A percentile compares a stretch with the other conserved stretches of the same genome.
phyloP scores from a whole-genome alignment of 306 rosid genomes.

The Gleditsia sinensis region DNA sequence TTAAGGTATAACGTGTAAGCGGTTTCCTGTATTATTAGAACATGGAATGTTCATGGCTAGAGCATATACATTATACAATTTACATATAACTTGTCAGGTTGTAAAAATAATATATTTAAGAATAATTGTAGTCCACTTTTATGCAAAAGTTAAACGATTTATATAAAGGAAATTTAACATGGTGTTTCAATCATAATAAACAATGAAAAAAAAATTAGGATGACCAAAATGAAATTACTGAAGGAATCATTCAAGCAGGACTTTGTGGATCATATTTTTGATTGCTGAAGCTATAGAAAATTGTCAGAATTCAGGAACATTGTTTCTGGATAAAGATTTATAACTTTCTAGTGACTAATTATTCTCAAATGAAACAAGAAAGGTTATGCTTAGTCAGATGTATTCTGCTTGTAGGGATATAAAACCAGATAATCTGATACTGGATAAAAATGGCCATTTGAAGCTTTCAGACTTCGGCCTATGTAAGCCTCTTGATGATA shows the following conservation, averaged over 20 bases:
- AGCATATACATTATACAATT: conserved; percentile 12
- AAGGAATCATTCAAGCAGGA: background rate
- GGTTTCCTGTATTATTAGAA: conserved; percentile 10
- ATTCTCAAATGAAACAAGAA: conserved; percentile 18
- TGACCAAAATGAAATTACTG: conserved; percentile 2
- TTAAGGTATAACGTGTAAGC: background rate
- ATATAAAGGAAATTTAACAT: conserved; percentile 8
- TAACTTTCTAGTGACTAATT: conserved; percentile 16
- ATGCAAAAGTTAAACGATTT: conserved; percentile 21
- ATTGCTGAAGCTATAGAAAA: background rate
- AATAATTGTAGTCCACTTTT: conserved; percentile 9
- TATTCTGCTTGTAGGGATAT: conserved; percentile 80
- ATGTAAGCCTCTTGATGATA: conserved; percentile 97
- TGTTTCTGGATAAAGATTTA: conserved; percentile 21
- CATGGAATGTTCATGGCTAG: background rate
- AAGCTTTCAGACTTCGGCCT: conserved; percentile 99
- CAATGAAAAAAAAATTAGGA: background rate
- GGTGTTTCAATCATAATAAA: background rate
- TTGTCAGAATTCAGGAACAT: background rate
- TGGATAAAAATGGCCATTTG: conserved; percentile 93
- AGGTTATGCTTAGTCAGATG: conserved; percentile 30
- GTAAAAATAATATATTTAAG: conserved; percentile 8
- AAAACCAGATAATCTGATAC: conserved; percentile 96
- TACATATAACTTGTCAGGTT: conserved; percentile 29
- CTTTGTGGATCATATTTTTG: background rate